These are phyloP conservation scores for Mucor indicus DNA, from an alignment of 371 early-diverging fungal genomes.

Conservation along the genomic window DNA sequence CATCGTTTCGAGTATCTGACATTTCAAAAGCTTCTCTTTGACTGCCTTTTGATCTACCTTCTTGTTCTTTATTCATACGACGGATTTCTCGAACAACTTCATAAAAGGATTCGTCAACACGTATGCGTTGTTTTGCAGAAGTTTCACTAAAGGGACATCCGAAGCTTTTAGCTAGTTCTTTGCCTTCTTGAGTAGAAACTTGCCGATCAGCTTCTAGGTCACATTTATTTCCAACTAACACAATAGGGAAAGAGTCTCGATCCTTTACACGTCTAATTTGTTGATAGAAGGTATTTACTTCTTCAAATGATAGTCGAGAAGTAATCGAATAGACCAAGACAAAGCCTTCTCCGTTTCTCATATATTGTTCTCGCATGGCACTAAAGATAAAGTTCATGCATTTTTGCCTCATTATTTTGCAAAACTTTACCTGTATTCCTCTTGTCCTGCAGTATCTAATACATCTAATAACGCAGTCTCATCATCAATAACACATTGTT, in stretches of 20 bases:
- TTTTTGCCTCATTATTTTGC: neutral
- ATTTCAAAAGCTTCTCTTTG: conserved; percentile 21
- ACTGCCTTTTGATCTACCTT: conserved; percentile 20
- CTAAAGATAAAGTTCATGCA: conserved; percentile 17
- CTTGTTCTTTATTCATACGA: conserved; percentile 63
- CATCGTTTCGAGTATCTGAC: conserved; percentile 8
- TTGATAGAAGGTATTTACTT: conserved; percentile 73
- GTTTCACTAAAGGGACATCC: conserved; percentile 25
- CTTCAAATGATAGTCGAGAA: conserved; percentile 73
- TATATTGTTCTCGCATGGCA: conserved; percentile 79
- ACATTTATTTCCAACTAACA: conserved; percentile 67
- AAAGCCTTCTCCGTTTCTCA: conserved; percentile 89
- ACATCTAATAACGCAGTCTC: conserved; percentile 86
- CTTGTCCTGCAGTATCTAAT: conserved; percentile 93
- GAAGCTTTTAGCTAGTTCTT: conserved; percentile 24
- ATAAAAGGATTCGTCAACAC: conserved; percentile 89
- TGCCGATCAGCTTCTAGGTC: conserved; percentile 53
- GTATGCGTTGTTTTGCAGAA: conserved; percentile 76
- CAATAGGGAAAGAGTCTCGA: conserved; percentile 66
- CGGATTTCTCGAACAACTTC: conserved; percentile 83
- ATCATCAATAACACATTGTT: conserved; percentile 83
- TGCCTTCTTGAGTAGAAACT: conserved; percentile 45
- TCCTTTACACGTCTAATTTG: conserved; percentile 86
- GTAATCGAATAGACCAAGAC: conserved; percentile 80
- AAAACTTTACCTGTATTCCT: conserved; percentile 72